These are phyloP conservation scores for Euclidium syriacum DNA, from an alignment of 345 rosid species.

Conservation along the genomic window DNA sequence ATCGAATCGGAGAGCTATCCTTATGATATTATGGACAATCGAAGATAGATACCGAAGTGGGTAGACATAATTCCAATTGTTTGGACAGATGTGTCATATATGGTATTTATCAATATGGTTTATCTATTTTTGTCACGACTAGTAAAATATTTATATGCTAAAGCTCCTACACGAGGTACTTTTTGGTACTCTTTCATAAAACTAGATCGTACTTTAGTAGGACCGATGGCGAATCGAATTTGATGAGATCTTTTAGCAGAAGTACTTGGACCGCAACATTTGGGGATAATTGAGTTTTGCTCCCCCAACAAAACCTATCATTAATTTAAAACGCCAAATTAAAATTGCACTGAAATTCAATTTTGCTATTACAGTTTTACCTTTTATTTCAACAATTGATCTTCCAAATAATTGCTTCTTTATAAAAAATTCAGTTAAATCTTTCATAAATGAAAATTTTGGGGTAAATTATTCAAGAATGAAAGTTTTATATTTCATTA, in stretches of 20 bases:
- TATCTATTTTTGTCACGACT: slow-evolving; percentile 26
- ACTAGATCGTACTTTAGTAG: slow-evolving; percentile 7
- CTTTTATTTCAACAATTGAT: no score
- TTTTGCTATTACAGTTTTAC: not conserved
- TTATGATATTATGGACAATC: no score
- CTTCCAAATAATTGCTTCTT: no score
- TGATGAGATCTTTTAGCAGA: slow-evolving; percentile 8
- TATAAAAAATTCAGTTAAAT: no score
- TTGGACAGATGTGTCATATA: not conserved
- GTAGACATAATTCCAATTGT: not conserved
- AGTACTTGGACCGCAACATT: not conserved
- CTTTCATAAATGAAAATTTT: no score
- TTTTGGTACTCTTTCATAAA: slow-evolving; percentile 24
- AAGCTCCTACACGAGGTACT: slow-evolving; percentile 25
- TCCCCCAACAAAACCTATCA: slow-evolving; percentile 15
- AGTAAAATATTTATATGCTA: slow-evolving; percentile 21
- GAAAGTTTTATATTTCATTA: no score
- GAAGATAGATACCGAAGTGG: not conserved
- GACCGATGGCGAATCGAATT: slow-evolving; percentile 14
- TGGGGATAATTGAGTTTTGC: not conserved
- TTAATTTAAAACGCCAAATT: not conserved
- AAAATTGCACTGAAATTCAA: not conserved
- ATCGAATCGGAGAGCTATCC: no score
- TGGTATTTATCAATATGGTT: slow-evolving; percentile 7
- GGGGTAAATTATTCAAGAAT: no score